These are phyloP conservation scores for Aspergillus affinis DNA, from an alignment of 495 filamentous ascomycete genomes.

Conservation along the genomic window DNA sequence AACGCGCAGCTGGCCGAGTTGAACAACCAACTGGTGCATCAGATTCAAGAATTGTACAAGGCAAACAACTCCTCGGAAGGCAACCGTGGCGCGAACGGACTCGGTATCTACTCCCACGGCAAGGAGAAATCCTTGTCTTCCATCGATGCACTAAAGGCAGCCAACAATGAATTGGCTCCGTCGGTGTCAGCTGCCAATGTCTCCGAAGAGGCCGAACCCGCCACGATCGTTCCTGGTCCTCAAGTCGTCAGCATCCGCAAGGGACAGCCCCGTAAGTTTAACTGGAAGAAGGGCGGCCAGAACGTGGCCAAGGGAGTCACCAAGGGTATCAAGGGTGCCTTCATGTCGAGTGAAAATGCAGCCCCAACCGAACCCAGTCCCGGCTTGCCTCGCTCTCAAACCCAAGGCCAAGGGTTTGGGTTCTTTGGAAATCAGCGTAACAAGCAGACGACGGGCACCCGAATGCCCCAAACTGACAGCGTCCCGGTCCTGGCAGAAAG, in stretches of 20 bases:
- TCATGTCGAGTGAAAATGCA: conserved; percentile 53
- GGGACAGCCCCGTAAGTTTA: conserved; percentile 90
- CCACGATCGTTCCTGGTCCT: conserved; percentile 70
- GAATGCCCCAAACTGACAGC: conserved; percentile 57
- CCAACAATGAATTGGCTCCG: conserved; percentile 46
- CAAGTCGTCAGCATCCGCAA: conserved; percentile 92
- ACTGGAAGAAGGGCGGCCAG: conserved; percentile 96
- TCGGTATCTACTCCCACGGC: conserved; percentile 79
- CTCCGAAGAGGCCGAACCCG: conserved; percentile 64
- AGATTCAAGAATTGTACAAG: conserved; percentile 92
- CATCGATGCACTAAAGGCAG: conserved; percentile 54
- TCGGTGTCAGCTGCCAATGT: conserved; percentile 59
- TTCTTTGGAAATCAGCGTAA: conserved; percentile 63
- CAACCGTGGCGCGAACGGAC: conserved; percentile 61
- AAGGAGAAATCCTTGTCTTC: conserved; percentile 73
- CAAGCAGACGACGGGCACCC: conserved; percentile 43
- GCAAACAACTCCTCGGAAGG: conserved; percentile 60
- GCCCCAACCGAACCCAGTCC: conserved; percentile 32
- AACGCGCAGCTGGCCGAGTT: conserved; percentile 91
- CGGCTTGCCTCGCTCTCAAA: conserved; percentile 47
- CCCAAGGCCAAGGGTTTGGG: conserved; percentile 68
- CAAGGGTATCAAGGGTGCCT: conserved; percentile 87
- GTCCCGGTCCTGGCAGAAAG: conserved; percentile 53
- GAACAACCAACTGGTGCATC: conserved; percentile 91
- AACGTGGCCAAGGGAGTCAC: conserved; percentile 89